Conservation (phyloP, 441 rosid species). For the Gossypium lobatum region DNA sequence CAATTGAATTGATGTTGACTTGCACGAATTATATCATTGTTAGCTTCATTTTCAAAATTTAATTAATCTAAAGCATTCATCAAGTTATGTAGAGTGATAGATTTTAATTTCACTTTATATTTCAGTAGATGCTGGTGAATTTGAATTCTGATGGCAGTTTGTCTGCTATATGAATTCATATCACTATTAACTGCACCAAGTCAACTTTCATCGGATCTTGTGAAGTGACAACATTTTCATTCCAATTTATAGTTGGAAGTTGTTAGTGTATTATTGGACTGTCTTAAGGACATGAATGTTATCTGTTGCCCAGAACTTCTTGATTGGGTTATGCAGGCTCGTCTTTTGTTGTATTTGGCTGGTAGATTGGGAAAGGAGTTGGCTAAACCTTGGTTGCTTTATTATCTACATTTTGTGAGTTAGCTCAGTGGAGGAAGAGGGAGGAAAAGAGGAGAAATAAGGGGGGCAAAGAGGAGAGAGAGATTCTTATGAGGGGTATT, state of each 20-base stretch:
- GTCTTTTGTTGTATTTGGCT: not conserved
- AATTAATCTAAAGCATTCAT: not conserved
- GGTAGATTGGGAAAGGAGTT: not conserved
- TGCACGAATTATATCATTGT: not conserved
- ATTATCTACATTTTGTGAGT: not conserved
- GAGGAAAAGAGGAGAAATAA: not conserved
- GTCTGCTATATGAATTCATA: not conserved
- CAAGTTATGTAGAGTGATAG: not conserved
- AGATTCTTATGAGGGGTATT: not conserved
- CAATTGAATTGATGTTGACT: not conserved
- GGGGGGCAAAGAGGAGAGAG: not conserved
- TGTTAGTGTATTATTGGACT: not conserved
- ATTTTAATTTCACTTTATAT: not conserved
- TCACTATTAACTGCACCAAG: not conserved
- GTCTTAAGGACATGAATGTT: not conserved
- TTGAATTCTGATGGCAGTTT: not conserved
- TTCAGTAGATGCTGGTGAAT: not conserved
- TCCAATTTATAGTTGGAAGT: not conserved
- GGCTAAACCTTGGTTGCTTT: not conserved
- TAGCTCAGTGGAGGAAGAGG: not conserved
- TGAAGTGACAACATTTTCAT: conserved; percentile 3
- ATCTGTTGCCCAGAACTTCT: not conserved
- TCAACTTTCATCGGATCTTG: not conserved
- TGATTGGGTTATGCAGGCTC: not conserved
- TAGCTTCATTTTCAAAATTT: not conserved